A percentile compares a stretch with the other conserved stretches of the same genome.
These are phyloP conservation scores for Apophysomyces trapeziformis DNA, from an alignment of 371 early-diverging fungal species.

Conservation along the genomic window DNA sequence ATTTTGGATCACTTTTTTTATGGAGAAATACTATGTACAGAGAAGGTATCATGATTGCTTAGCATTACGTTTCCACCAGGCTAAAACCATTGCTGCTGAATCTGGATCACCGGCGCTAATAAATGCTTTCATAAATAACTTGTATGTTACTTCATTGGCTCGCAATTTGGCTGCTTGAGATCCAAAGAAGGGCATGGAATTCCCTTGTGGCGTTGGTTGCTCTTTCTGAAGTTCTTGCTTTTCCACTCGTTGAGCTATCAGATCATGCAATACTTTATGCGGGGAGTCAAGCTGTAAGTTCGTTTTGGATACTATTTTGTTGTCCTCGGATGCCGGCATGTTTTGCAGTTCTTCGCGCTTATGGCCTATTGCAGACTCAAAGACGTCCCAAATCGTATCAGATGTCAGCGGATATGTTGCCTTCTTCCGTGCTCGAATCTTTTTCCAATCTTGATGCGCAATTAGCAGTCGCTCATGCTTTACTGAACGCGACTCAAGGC, in stretches of 20 bases:
- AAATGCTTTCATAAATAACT: slow-evolving; percentile 47
- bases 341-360: slow-evolving; percentile 8
- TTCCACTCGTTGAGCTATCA: background rate
- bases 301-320: background rate
- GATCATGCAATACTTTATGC: background rate
- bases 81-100: slow-evolving; percentile 24
- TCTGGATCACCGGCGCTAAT: slow-evolving; percentile 25
- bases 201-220: slow-evolving; percentile 4
- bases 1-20: too few relatives aligned
- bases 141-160: slow-evolving; percentile 37
- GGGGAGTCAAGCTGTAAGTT: background rate
- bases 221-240: background rate
- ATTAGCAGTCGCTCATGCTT: slow-evolving; percentile 16
- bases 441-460: slow-evolving; percentile 20
- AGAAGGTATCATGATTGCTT: slow-evolving; percentile 2
- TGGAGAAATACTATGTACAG: background rate
- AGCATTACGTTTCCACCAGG: background rate
- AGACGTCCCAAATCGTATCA: slow-evolving; percentile 38
- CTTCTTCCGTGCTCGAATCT: slow-evolving; percentile 13
- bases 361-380: slow-evolving; percentile 37
- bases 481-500: slow-evolving; percentile 25
- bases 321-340: slow-evolving; percentile 1
- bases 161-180: slow-evolving; percentile 20
- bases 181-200: slow-evolving; percentile 16
- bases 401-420: slow-evolving; percentile 23